phyloP scores from a whole-genome alignment of 768 basidiomycete genomes.

The Bullera alba region DNA sequence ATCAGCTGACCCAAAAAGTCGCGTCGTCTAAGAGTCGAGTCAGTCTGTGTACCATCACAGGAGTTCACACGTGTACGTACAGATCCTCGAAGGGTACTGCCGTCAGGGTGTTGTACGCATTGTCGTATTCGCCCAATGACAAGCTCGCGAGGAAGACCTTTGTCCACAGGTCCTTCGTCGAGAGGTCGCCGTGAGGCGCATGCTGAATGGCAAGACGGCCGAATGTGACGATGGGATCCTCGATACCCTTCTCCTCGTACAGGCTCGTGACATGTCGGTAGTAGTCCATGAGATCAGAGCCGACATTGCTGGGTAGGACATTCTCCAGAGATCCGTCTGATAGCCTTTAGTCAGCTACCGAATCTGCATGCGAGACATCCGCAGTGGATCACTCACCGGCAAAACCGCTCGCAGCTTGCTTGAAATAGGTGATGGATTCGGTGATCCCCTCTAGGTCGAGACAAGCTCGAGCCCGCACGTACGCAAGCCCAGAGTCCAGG shows the following conservation, averaged over 20 bases:
- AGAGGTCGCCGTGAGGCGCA: slow-evolving; percentile 51
- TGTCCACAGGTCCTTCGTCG: slow-evolving; percentile 69
- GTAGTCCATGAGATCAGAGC: slow-evolving; percentile 55
- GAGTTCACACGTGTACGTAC: slow-evolving; percentile 52
- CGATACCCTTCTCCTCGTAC: slow-evolving; percentile 58
- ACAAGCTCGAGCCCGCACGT: slow-evolving; percentile 64
- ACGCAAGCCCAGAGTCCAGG: slow-evolving; percentile 67
- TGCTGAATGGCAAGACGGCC: slow-evolving; percentile 72
- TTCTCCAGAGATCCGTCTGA: slow-evolving; percentile 19
- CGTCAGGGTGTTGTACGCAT: slow-evolving; percentile 76
- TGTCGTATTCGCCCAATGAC: slow-evolving; percentile 69
- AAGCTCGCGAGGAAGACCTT: slow-evolving; percentile 68
- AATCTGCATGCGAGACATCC: slow-evolving; percentile 49
- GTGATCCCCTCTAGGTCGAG: slow-evolving; percentile 61
- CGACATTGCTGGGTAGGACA: slow-evolving; percentile 2
- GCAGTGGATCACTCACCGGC: slow-evolving; percentile 17
- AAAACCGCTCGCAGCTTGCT: slow-evolving; percentile 58
- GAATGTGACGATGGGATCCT: slow-evolving; percentile 64
- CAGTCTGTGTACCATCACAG: not conserved
- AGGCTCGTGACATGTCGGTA: slow-evolving; percentile 70
- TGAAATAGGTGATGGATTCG: slow-evolving; percentile 65
- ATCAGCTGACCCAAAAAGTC: slow-evolving; percentile 76
- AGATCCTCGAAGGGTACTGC: slow-evolving; percentile 66
- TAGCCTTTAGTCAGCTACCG: not conserved
- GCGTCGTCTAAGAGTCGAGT: slow-evolving; percentile 56